Percentiles rank a stretch among this genome's conserved stretches.
phyloP scores from a whole-genome alignment of 345 rosid species.

The Brassica juncea region DNA sequence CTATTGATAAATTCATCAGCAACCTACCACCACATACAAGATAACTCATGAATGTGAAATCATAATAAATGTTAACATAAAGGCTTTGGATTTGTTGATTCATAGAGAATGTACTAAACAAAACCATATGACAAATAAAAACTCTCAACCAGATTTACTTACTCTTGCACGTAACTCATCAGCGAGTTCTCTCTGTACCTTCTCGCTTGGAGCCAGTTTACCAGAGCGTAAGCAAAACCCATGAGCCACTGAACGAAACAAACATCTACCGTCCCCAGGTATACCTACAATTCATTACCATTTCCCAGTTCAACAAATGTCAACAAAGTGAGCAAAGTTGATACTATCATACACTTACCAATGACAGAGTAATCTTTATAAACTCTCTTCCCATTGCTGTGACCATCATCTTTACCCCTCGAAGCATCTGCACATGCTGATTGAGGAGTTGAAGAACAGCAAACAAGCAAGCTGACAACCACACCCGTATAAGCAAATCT shows the following conservation, averaged over 20 bases:
- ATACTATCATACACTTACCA: conserved; percentile 50
- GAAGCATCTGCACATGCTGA: conserved; percentile 65
- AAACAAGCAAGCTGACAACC: conserved; percentile 64
- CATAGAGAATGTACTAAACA: not conserved
- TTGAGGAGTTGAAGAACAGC: conserved; percentile 65
- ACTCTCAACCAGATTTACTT: conserved; percentile 1
- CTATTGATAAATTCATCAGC: conserved; percentile 92
- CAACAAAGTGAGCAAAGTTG: not conserved
- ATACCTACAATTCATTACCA: conserved; percentile 55
- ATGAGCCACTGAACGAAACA: conserved; percentile 92
- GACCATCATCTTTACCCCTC: conserved; percentile 41
- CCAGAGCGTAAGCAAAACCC: conserved; percentile 78
- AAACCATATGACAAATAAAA: not conserved
- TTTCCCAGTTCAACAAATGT: not conserved
- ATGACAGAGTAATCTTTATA: conserved; percentile 76
- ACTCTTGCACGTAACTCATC: conserved; percentile 74
- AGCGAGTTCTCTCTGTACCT: conserved; percentile 71
- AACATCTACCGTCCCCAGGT: conserved; percentile 96
- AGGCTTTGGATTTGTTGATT: not conserved
- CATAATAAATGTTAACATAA: not conserved
- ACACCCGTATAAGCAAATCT: conserved; percentile 56
- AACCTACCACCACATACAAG: conserved; percentile 62
- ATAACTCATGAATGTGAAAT: not conserved
- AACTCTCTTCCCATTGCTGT: conserved; percentile 71
- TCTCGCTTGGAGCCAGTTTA: conserved; percentile 63